Conservation (phyloP, 495 filamentous ascomycete species). For the Friedmanniomyces simplex region DNA sequence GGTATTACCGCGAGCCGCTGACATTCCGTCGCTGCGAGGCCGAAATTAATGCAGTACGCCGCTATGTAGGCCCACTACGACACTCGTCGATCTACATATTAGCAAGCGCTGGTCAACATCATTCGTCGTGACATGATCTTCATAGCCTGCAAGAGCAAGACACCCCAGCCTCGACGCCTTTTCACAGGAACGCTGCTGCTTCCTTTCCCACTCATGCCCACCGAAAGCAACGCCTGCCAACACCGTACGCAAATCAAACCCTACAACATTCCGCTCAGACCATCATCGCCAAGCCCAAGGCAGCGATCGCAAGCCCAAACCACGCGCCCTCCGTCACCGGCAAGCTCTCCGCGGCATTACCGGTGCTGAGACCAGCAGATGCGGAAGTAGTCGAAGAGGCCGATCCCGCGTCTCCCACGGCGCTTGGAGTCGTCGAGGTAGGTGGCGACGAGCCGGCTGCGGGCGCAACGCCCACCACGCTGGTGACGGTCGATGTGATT, state of each 20-base stretch:
- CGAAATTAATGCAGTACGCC: no score
- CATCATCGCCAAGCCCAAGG: background rate
- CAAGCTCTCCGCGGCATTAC: background rate
- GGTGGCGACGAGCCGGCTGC: background rate
- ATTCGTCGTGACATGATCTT: background rate
- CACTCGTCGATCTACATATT: background rate
- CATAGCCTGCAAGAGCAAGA: background rate
- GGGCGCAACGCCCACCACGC: background rate
- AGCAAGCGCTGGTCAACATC: background rate
- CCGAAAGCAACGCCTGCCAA: background rate
- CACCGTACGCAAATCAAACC: background rate
- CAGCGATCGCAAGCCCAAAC: conserved; percentile 5
- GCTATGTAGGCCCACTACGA: no score
- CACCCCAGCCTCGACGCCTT: background rate
- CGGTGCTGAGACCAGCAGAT: background rate
- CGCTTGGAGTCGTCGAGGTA: background rate
- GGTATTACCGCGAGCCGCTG: no score
- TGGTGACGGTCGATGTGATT: background rate
- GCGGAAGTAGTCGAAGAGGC: background rate
- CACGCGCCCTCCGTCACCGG: background rate
- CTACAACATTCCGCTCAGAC: background rate
- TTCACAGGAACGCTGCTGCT: background rate
- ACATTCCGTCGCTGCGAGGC: no score
- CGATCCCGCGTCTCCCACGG: background rate
- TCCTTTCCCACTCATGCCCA: background rate